Base-by-base conservation (phyloP, 2,329 filamentous ascomycete genomes). In the Helicocarpus griseus region DNA sequence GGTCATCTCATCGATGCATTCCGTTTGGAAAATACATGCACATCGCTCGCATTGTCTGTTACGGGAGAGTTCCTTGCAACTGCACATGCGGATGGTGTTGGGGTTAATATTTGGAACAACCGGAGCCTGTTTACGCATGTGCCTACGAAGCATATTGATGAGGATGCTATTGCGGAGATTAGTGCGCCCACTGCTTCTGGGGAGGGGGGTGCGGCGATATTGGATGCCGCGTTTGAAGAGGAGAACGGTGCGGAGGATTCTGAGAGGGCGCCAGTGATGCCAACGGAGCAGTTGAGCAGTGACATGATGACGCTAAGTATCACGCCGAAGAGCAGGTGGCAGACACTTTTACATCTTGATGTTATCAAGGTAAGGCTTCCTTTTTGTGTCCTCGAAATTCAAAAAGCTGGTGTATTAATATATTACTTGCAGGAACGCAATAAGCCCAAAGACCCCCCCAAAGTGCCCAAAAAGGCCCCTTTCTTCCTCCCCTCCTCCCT, bases 41-140 rank as follows among this genome's bases (percentile, higher is more conserved):
- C 83, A 14, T 85, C 89, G 2, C 74, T 98, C 11, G 82, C 90
- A 6, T 95, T 97, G 74, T 95, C 93, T 0, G 77, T 77, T 1
- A 95, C 89, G 0, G 93, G 91, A 13, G 93, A 98, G 63, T 97
- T 89, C 61, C 78, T 98, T n/a, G 93, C 93, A 3, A 93, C 90
- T 3, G 86, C 89, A 0, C 83, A 89, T 49, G 82, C 89, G 50
- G 86, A 85, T 52, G 82, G 85, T 56, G 79, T 95, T 1, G 93
- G 93, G 11, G 85, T 98, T n/a, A 85, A 88, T 59, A 81, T 98
- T 45, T 98, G 93, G 91, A 96, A 88, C 21, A 98, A 98, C 70
- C 87, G 87, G 63, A 85, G 86, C 0, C 75, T 97, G 1, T 98
- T 95, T 74, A 87, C 84, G 51, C 89, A 95, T 60, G 82, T 95